These are phyloP conservation scores for Themeda triandra DNA, from an alignment of 176 grass and related monocot genomes.

Conservation along the genomic window DNA sequence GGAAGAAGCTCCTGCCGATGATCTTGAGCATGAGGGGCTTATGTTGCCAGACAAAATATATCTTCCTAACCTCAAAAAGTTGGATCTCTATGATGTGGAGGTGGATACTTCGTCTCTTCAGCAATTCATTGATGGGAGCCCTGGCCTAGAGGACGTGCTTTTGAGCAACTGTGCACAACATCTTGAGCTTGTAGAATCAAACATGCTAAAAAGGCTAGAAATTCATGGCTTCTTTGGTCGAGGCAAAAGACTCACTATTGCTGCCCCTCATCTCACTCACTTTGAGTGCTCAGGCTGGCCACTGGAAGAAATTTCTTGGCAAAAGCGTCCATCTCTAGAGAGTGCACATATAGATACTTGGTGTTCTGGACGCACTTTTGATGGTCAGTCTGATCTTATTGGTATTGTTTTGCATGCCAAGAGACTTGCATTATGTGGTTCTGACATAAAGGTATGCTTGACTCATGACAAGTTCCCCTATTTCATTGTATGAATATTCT, in stretches of 20 bases:
- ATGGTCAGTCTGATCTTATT: constrained; percentile 1
- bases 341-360: constrained; percentile 22
- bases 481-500: not conserved
- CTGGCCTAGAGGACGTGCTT: constrained; percentile 18
- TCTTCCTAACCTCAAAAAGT: constrained; percentile 30
- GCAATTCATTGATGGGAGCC: constrained; percentile 16
- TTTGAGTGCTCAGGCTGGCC: constrained; percentile 15
- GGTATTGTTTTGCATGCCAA: constrained; percentile 7
- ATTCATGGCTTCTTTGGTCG: not conserved
- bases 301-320: constrained; percentile 20
- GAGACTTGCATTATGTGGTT: not conserved
- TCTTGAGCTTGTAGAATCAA: constrained; percentile 19
- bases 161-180: constrained; percentile 6
- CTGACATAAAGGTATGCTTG: not conserved
- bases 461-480: not conserved
- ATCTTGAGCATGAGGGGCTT: not conserved
- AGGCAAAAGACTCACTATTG: not conserved
- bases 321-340: constrained; percentile 14
- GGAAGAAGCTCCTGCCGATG: not conserved
- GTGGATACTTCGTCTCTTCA: not conserved
- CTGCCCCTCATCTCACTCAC: constrained; percentile 18
- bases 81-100: constrained; percentile 18
- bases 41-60: constrained; percentile 14
- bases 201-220: constrained; percentile 20
- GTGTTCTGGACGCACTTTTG: not conserved